Conservation (phyloP, 176 grass and related monocot species). For the Themeda triandra region DNA sequence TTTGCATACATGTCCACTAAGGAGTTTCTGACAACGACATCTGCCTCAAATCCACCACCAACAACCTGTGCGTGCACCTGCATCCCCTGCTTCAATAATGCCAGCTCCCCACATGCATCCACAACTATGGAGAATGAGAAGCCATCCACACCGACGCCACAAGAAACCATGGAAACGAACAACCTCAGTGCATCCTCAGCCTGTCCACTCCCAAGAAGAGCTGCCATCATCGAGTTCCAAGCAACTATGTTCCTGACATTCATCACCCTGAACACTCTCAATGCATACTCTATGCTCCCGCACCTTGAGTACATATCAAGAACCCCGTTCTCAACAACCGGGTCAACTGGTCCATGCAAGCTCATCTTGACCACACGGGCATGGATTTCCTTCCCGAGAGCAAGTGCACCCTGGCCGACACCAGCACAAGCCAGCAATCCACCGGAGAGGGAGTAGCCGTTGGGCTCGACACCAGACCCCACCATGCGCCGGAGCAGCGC, state of each 20-base stretch:
- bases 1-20: constrained; percentile 63
- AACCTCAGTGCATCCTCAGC: constrained; percentile 44
- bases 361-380: constrained; percentile 36
- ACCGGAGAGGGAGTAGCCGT: constrained; percentile 34
- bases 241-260: constrained; percentile 32
- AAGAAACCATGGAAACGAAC: constrained; percentile 34
- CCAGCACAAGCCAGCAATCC: too few relatives aligned
- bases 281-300: constrained; percentile 10
- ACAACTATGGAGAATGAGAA: constrained; percentile 50
- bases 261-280: constrained; percentile 42
- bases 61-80: constrained; percentile 42
- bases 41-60: constrained; percentile 27
- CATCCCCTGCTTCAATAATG: constrained; percentile 38
- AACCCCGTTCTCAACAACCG: constrained; percentile 48
- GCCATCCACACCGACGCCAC: constrained; percentile 16
- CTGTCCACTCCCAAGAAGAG: constrained; percentile 22
- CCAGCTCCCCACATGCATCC: constrained; percentile 43
- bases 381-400: too few relatives aligned
- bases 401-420: too few relatives aligned
- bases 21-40: constrained; percentile 46
- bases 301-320: constrained; percentile 57
- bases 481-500: constrained; percentile 34
- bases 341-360: constrained; percentile 3
- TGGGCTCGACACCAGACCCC: constrained; percentile 1
- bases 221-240: constrained; percentile 61